phyloP scores from a whole-genome alignment of 805 yeast genomes.

The Zygotorulaspora chibaensis region DNA sequence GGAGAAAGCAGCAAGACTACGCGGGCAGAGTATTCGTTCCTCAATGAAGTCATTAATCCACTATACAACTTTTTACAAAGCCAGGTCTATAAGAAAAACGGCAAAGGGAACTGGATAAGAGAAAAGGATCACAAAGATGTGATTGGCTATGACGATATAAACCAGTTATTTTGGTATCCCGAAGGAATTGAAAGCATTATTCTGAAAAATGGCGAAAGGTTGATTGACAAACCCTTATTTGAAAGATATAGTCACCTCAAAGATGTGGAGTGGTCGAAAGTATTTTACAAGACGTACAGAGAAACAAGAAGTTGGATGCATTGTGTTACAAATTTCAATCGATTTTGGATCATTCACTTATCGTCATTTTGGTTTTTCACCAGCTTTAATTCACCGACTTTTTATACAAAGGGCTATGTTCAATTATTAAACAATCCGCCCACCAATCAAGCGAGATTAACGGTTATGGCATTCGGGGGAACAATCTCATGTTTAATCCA shows the following conservation, averaged over 20 bases:
- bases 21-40: slow-evolving; percentile 44
- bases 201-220: slow-evolving; percentile 41
- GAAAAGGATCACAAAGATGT: slow-evolving; percentile 67
- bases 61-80: slow-evolving; percentile 60
- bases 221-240: slow-evolving; percentile 51
- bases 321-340: slow-evolving; percentile 63
- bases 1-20: slow-evolving; percentile 15
- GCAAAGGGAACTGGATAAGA: slow-evolving; percentile 53
- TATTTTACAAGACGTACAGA: slow-evolving; percentile 67
- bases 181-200: slow-evolving; percentile 59
- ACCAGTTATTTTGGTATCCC: slow-evolving; percentile 81
- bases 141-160: slow-evolving; percentile 87
- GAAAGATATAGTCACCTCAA: slow-evolving; percentile 54
- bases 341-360: slow-evolving; percentile 76
- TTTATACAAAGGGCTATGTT: slow-evolving; percentile 57
- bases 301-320: slow-evolving; percentile 79
- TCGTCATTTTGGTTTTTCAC: slow-evolving; percentile 77
- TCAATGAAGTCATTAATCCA: slow-evolving; percentile 73
- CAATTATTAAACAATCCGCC: slow-evolving; percentile 58
- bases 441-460: slow-evolving; percentile 46
- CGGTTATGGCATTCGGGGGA: slow-evolving; percentile 67
- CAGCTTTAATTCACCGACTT: slow-evolving; percentile 58
- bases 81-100: slow-evolving; percentile 52
- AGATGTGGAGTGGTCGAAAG: slow-evolving; percentile 60
- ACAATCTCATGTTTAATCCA: slow-evolving; percentile 54